Evolutionary conservation across 1,139 yeast genomes (phyloP).

Genomic region (Debaryomyces singareniensis): DNA sequence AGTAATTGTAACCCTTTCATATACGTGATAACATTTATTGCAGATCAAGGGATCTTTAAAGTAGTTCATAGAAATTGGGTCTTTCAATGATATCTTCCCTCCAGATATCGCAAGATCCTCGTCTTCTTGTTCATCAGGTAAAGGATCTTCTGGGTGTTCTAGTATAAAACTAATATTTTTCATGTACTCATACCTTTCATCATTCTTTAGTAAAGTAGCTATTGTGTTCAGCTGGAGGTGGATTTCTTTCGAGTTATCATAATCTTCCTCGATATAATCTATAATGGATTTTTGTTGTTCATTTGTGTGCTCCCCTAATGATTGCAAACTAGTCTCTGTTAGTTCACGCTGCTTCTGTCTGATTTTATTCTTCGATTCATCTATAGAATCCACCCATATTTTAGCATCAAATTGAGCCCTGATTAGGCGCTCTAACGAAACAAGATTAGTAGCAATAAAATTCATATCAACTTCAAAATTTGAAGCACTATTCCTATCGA

Average conservation of each 20-base stretch:
- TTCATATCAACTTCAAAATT: conserved; percentile 2
- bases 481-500: conserved; percentile 3
- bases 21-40: conserved; percentile 52
- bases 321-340: conserved; percentile 5
- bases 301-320: conserved; percentile 3
- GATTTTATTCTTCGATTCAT: conserved; percentile 5
- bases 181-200: conserved; percentile 16
- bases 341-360: conserved; percentile 4
- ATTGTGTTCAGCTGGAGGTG: conserved; percentile 3
- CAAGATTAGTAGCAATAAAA: conserved; percentile 5
- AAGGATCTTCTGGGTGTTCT: conserved; percentile 34
- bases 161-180: conserved; percentile 23
- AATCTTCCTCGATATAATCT: conserved; percentile 4
- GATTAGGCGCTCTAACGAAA: conserved; percentile 3
- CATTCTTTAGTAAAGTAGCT: conserved; percentile 4
- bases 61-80: conserved; percentile 54
- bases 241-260: conserved; percentile 4
- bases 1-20: conserved; percentile 42
- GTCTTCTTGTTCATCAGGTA: conserved; percentile 34
- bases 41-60: conserved; percentile 51
- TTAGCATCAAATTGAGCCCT: conserved; percentile 4
- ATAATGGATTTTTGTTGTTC: conserved; percentile 2
- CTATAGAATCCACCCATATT: conserved; percentile 5
- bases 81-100: conserved; percentile 56
- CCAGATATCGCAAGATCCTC: conserved; percentile 61